Percentiles rank a stretch among this genome's conserved stretches.
phyloP scores from a whole-genome alignment of 768 basidiomycete species.

The Tulasnella sp. region DNA sequence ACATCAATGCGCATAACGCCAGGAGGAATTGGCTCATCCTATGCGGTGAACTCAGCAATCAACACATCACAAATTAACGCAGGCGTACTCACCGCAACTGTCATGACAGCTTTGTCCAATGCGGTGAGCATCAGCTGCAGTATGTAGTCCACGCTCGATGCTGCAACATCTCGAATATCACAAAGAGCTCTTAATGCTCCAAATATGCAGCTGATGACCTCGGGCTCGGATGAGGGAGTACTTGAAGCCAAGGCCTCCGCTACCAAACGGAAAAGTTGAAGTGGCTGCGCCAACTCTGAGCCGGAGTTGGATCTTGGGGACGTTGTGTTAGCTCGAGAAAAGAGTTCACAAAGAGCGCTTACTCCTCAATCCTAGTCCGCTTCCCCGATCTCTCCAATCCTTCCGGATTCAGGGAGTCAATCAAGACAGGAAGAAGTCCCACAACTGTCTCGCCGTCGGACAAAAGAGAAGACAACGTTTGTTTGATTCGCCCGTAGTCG shows the following conservation, averaged over 20 bases:
- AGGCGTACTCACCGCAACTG: constrained; percentile 44
- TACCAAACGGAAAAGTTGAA: not conserved
- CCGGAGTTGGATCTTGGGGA: not conserved
- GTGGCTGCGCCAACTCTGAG: not conserved
- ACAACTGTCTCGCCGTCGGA: not conserved
- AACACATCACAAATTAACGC: not conserved
- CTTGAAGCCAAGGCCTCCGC: constrained; percentile 59
- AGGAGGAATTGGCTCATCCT: constrained; percentile 27
- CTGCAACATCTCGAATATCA: constrained; percentile 45
- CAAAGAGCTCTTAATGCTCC: constrained; percentile 62
- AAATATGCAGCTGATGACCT: constrained; percentile 62
- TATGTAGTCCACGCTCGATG: constrained; percentile 65
- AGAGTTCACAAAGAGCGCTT: constrained; percentile 19
- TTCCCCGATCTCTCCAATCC: constrained; percentile 48
- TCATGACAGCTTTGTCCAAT: constrained; percentile 55
- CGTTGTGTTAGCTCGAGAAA: not conserved
- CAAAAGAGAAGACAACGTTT: not conserved
- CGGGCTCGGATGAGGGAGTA: constrained; percentile 57
- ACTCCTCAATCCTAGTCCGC: constrained; percentile 56
- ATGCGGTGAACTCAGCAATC: not conserved
- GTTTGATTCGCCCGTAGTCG: not conserved
- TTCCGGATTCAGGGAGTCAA: not conserved
- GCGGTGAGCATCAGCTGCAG: constrained; percentile 81
- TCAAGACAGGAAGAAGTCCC: not conserved
- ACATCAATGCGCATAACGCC: constrained; percentile 70